These are phyloP conservation scores for Suillus fuscotomentosus DNA, from an alignment of 768 basidiomycete species.

Conservation along the genomic window DNA sequence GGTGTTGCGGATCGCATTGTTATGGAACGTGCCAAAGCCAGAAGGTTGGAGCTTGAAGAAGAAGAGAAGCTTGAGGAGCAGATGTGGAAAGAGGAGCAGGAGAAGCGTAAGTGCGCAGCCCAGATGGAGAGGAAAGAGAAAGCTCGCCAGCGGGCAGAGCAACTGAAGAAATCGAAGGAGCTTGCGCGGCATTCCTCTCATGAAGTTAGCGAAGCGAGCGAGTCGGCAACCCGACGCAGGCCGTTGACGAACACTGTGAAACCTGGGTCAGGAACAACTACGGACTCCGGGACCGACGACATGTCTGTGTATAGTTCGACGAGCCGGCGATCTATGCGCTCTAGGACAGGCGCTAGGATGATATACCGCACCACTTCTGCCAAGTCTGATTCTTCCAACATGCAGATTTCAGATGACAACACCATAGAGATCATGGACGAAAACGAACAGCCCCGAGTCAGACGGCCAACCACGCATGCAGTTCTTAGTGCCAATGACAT, in stretches of 20 bases:
- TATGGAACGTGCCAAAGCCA: conserved; percentile 40
- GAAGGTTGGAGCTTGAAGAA: conserved; percentile 40
- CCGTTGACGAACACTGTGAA: conserved; percentile 5
- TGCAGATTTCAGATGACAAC: neutral
- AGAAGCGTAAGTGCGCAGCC: conserved; percentile 21
- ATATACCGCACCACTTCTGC: neutral
- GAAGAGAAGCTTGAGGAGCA: conserved; percentile 37
- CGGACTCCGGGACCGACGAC: conserved; percentile 23
- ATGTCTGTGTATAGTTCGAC: conserved; percentile 28
- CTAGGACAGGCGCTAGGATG: neutral
- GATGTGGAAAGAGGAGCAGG: conserved; percentile 22
- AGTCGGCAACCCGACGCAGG: conserved; percentile 14
- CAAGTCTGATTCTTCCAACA: neutral
- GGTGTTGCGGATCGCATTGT: conserved; percentile 40
- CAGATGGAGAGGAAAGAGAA: conserved; percentile 18
- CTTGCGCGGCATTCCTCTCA: neutral
- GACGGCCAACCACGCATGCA: neutral
- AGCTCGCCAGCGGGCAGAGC: conserved; percentile 21
- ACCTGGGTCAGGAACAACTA: neutral
- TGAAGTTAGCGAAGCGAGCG: conserved; percentile 13
- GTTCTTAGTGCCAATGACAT: neutral
- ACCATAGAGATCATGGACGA: neutral
- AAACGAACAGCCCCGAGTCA: neutral
- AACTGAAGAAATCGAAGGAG: conserved; percentile 1
- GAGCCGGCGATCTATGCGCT: conserved; percentile 11